Evolutionary conservation across 345 rosid species (phyloP).

Genomic region (Camelina hispida): DNA sequence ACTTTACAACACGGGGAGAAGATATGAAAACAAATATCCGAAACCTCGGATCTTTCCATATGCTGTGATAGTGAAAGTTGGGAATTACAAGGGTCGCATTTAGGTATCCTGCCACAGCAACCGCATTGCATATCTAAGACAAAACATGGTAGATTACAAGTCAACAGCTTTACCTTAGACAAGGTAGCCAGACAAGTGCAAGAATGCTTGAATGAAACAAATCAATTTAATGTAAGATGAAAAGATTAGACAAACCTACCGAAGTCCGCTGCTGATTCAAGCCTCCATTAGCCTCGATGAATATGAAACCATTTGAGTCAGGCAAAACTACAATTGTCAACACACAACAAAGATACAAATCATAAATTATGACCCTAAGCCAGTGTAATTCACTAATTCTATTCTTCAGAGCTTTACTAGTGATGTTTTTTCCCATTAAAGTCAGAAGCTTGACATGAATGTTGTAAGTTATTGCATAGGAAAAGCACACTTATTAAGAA

Average conservation of each 20-base stretch:
- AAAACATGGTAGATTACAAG: slow-evolving; percentile 38
- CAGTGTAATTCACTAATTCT: no score
- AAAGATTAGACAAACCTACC: slow-evolving; percentile 52
- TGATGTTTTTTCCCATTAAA: no score
- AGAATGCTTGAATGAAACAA: slow-evolving; percentile 19
- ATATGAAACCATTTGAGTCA: slow-evolving; percentile 96
- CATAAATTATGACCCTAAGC: neutral
- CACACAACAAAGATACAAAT: slow-evolving; percentile 9
- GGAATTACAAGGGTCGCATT: slow-evolving; percentile 97
- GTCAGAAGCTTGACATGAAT: no score
- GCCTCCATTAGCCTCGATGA: slow-evolving; percentile 98
- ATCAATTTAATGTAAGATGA: neutral
- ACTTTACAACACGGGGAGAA: slow-evolving; percentile 5
- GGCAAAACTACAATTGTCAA: slow-evolving; percentile 63
- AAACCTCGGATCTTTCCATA: slow-evolving; percentile 98
- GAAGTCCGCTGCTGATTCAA: slow-evolving; percentile 98
- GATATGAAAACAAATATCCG: neutral
- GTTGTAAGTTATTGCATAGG: slow-evolving; percentile 8
- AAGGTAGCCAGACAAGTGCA: slow-evolving; percentile 15
- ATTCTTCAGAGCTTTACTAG: no score
- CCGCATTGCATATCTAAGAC: slow-evolving; percentile 94
- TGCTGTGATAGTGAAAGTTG: slow-evolving; percentile 91
- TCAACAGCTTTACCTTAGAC: slow-evolving; percentile 17
- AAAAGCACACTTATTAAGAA: slow-evolving; percentile 9
- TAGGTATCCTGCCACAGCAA: slow-evolving; percentile 97